Evolutionary conservation across 768 basidiomycete genomes (phyloP), one percentile per base, ranked within the genome.

Genomic region (Pleurotus sapidus): DNA sequence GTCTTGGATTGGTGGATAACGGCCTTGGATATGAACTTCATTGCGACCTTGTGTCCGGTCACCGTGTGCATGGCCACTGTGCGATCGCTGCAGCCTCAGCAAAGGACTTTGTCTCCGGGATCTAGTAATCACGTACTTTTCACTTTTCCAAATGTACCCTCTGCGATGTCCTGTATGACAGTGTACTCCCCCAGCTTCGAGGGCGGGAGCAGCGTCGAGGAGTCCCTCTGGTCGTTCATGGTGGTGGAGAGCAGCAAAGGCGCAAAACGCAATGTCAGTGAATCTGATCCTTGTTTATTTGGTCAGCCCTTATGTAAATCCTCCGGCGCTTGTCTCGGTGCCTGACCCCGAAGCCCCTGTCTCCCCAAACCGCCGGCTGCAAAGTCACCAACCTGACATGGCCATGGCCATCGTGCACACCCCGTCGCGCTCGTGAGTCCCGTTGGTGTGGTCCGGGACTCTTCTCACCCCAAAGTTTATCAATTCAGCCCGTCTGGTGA

Each of bases 61-160:
- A 98, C 83, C 56, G 89, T 90, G 72, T 99, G 96, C 9, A 84
- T 85, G 42, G 95, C 96, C 84, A 95, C 95, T 98, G 30, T 61
- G 30, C 57, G 34, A 43, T 18, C 7, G 24, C 12, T 24, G 18
- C 43, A 8, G 18, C 23, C 18, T 53, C 24, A 57, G 55, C 45
- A 11, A 49, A 39, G 25, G 49, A 37, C 49, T 50, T 50, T 25
- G 53, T 18, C 1, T 38, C 24, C 27, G 42, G 37, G 20, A 40
- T 24, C 9, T 2, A n/a, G 39, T 40, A 45, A 17, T 45, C 11
- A 84, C 93, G 71, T 72, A 97, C 96, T 92, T 81, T 98, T 98
- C 70, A 99, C 97, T 75, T 97, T 98, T 56, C 96, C 97, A 76
- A 98, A 99, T 9, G 93, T 96, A 3, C 97, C 97, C 62, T 95